Evolutionary conservation across 1,284 basidiomycete genomes (phyloP), one percentile per base, ranked within the genome.

Genomic region (Xanthoconium separans): DNA sequence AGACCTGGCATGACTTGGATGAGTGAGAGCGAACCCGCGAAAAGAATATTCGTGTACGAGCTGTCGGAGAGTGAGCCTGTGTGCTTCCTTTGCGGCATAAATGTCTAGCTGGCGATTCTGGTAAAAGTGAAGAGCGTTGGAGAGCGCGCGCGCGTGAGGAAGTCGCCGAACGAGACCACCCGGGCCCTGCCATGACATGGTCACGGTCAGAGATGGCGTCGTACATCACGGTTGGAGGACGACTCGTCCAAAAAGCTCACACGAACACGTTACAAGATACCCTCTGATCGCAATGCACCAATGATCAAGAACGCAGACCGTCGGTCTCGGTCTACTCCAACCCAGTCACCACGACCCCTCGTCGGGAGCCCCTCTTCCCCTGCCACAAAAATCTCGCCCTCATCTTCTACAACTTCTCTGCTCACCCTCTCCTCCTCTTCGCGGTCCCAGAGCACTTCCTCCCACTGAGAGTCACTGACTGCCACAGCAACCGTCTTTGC

Each of bases 41-140:
- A 42, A 29, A 56, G 50, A 12, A 58, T 60, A 30, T 54, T 56
- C 54, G 65, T 77, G 61, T 74, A 94, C 91, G 65, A 95, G 79
- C 66, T 95, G 93, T 48, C 92, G 78, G 30, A 95, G 75, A 16
- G 89, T 91, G 61, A 94, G 75, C 47, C 86, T 77, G 54, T 87
- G 84, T 0, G 90, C 84, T 53, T 88, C 80, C 64, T 82, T 87
- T 30, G 84, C 79, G 2, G 91, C 91, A 80, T 91, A 93, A 8
- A 87, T 73, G 61, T 94, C 93, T 46, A 95, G 74, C 51, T 91
- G 89, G 61, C 82, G 82, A 65, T 94, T 95, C 62, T 91, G 87
- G 66, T 95, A 95, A 68, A 95, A 95, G 62, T 91, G 88, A 13
- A 79, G 69, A 18, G 79, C 75, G 16, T 78, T 79, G n/a, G 81